A percentile compares a stretch with the other conserved stretches of the same genome.
Evolutionary conservation across 768 basidiomycete species (phyloP).

Genomic region (Dacryopinax spathularia): DNA sequence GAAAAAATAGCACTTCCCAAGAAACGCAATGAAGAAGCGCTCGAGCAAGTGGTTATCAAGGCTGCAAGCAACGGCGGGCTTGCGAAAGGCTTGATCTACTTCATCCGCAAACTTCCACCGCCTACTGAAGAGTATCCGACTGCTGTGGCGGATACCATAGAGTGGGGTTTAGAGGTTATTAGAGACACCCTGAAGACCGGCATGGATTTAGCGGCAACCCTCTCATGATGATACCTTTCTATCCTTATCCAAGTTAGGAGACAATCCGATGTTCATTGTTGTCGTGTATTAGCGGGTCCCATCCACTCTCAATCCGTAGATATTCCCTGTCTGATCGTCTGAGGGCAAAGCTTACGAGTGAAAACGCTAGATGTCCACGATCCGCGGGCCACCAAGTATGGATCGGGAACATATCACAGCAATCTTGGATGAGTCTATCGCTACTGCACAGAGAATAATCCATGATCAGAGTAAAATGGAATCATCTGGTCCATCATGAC

Average conservation of each 20-base stretch:
- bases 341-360: too few species aligned
- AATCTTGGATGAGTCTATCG: too few species aligned
- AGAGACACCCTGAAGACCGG: constrained; percentile 54
- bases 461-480: neutral
- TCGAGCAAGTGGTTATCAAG: constrained; percentile 73
- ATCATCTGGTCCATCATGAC: too few species aligned
- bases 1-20: constrained; percentile 25
- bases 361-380: too few species aligned
- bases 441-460: too few species aligned
- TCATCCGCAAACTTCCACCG: constrained; percentile 38
- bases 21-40: constrained; percentile 39
- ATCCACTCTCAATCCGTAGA: too few species aligned
- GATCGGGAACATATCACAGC: too few species aligned
- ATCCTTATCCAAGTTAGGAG: too few species aligned
- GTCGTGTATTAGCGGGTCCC: too few species aligned
- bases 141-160: constrained; percentile 32
- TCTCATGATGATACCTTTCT: neutral
- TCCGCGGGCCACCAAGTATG: too few species aligned
- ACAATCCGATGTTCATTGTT: too few species aligned
- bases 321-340: too few species aligned
- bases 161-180: constrained; percentile 55
- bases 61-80: constrained; percentile 49
- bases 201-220: neutral
- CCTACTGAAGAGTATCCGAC: constrained; percentile 21
- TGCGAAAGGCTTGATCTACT: constrained; percentile 62